Evolutionary conservation across 2,329 filamentous ascomycete genomes (phyloP).

Genomic region (Arthroderma sp.): DNA sequence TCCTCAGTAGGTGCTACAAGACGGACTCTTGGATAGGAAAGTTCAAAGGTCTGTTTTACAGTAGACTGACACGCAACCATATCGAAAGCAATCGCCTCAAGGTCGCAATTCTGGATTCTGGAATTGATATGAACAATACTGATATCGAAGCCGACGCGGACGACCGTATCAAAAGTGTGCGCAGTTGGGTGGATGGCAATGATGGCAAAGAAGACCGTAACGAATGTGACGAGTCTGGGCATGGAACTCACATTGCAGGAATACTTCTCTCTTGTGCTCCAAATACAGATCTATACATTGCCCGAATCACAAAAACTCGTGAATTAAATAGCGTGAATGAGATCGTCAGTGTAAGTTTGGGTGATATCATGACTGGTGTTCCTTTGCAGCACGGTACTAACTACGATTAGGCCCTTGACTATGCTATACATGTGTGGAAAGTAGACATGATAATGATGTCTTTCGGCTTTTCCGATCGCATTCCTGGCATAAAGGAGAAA

Average conservation of each 20-base stretch:
- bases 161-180: neutral
- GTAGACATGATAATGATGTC: no score
- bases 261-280: slow-evolving; percentile 19
- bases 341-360: neutral
- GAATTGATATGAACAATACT: neutral
- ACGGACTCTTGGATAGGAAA: no score
- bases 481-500: no score
- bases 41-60: no score
- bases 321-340: neutral
- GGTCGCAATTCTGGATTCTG: neutral
- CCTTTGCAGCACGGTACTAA: no score
- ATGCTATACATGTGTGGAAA: no score
- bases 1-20: no score
- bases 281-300: slow-evolving; percentile 21
- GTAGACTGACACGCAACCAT: no score
- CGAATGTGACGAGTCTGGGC: slow-evolving; percentile 17
- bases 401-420: no score
- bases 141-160: neutral
- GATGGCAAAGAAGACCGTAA: neutral
- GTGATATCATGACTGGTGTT: no score
- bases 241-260: slow-evolving; percentile 20
- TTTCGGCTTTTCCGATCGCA: no score
- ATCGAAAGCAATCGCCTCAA: no score
- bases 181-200: neutral
- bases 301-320: slow-evolving; percentile 13